phyloP scores from a whole-genome alignment of 345 rosid genomes.

The Microthlaspi erraticum region DNA sequence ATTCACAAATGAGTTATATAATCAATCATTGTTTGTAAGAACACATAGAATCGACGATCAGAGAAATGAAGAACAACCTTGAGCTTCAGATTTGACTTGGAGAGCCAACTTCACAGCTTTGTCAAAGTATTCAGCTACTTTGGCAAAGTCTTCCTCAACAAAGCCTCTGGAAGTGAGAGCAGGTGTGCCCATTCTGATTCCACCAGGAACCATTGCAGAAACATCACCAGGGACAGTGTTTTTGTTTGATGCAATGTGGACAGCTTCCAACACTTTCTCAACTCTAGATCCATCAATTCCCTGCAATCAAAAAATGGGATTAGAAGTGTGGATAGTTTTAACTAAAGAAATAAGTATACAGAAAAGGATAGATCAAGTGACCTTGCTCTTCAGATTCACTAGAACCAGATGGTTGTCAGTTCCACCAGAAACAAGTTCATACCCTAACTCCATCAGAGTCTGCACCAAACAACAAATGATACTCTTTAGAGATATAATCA shows the following conservation, averaged over 20 bases:
- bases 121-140: conserved; percentile 85
- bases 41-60: background rate
- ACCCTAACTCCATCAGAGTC: conserved; percentile 70
- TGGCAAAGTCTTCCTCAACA: conserved; percentile 85
- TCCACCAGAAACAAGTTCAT: conserved; percentile 97
- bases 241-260: conserved; percentile 98
- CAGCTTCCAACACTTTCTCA: conserved; percentile 97
- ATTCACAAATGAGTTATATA: conserved; percentile 9
- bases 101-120: conserved; percentile 68
- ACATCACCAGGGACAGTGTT: conserved; percentile 99
- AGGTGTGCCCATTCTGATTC: conserved; percentile 99
- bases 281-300: conserved; percentile 97
- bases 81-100: conserved; percentile 80
- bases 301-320: conserved; percentile 55
- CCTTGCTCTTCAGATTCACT: conserved; percentile 95
- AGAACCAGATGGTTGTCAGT: conserved; percentile 97
- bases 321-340: no score
- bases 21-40: background rate
- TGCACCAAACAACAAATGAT: conserved; percentile 45
- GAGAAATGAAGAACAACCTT: conserved; percentile 59
- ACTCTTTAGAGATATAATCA: background rate
- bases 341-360: background rate
- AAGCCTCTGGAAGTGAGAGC: conserved; percentile 94
- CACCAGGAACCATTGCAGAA: conserved; percentile 99
- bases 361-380: conserved; percentile 38